phyloP scores from a whole-genome alignment of 2,329 filamentous ascomycete species.

The Saccharata proteae region DNA sequence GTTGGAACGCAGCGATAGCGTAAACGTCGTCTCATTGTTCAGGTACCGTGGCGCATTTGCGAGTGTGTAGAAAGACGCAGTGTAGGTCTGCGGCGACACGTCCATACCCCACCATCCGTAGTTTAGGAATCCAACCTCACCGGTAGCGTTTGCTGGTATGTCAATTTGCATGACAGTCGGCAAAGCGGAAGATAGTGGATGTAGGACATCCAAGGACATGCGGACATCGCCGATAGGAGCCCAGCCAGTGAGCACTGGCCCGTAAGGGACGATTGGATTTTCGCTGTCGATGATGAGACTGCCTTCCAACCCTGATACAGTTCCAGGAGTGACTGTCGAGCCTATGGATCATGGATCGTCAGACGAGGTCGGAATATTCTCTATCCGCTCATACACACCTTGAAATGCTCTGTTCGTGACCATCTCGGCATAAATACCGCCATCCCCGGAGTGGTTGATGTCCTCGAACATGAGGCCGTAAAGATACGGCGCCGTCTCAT shows the following conservation, averaged over 20 bases:
- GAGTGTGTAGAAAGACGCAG: conserved; percentile 38
- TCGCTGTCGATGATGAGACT: conserved; percentile 14
- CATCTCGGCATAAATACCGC: conserved; percentile 60
- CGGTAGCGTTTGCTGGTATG: conserved; percentile 22
- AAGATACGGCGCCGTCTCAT: conserved; percentile 8
- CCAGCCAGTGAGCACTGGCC: conserved; percentile 16
- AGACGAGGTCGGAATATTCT: not conserved
- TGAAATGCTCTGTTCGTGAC: conserved; percentile 63
- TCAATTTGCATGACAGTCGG: conserved; percentile 31
- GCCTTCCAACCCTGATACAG: conserved; percentile 13
- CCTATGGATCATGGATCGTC: conserved; percentile 6
- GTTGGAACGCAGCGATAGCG: conserved; percentile 27
- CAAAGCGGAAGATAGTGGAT: conserved; percentile 34
- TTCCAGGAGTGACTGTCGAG: conserved; percentile 12
- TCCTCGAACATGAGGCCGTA: conserved; percentile 30
- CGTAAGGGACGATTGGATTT: conserved; percentile 19
- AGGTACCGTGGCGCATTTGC: conserved; percentile 20
- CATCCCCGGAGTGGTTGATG: conserved; percentile 58
- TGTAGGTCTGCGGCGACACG: conserved; percentile 36
- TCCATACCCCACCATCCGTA: conserved; percentile 42
- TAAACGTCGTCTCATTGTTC: conserved; percentile 24
- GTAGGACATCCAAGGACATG: conserved; percentile 26
- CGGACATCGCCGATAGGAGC: conserved; percentile 21
- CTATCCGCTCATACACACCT: conserved; percentile 14
- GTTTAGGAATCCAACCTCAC: conserved; percentile 36